Evolutionary conservation across 1,284 basidiomycete species (phyloP), one percentile per base, ranked within the genome.

Genomic region (Irpex sp.): DNA sequence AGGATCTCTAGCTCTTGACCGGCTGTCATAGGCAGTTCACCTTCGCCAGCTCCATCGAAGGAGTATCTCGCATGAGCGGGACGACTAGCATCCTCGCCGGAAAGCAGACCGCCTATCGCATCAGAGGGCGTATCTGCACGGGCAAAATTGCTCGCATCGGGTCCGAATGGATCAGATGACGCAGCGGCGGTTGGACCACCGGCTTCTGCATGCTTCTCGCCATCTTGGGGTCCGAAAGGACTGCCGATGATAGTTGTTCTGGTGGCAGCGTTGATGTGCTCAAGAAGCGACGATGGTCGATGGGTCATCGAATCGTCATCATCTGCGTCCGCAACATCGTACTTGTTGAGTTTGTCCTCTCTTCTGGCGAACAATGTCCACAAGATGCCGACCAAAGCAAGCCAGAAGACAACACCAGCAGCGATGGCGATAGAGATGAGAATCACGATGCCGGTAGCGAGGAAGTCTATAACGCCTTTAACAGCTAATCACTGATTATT

Each of bases 381-480:
- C 51, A 98, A 79, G 56, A 98, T 91, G 57, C 94, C 94, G 63
- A 96, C 82, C 44, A 97, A 79, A 13, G 94, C 91, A 21, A 98
- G 82, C 1, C 98, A 79, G 79, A 99, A 96, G 60, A 99, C 94
- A 26, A 98, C 87, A 31, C 96, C 97, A 8, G 96, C 94, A 3
- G 94, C 89, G 67, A 98, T 97, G 36, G 96, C 97, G 69, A 99
- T 98, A 4, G 95, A 97, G 69, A 99, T 96, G 48, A 98, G 84
- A 66, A 99, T 98, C 62, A 99, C 94, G 47, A 98, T 84, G 2
- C 96, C 97, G 26, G 89, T 87, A 0, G 95, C 94, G 59, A 98
- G 85, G 82, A 91, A 93, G 74, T 88, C 94, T 94, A 67, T 4
- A 51, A n/a, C 67, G 59, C 59, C 55, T 58, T 55, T 13, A 4